A percentile compares a stretch with the other conserved stretches of the same genome.
Conservation (phyloP, 2,329 filamentous ascomycete genomes). For the Exophiala aquamarina region DNA sequence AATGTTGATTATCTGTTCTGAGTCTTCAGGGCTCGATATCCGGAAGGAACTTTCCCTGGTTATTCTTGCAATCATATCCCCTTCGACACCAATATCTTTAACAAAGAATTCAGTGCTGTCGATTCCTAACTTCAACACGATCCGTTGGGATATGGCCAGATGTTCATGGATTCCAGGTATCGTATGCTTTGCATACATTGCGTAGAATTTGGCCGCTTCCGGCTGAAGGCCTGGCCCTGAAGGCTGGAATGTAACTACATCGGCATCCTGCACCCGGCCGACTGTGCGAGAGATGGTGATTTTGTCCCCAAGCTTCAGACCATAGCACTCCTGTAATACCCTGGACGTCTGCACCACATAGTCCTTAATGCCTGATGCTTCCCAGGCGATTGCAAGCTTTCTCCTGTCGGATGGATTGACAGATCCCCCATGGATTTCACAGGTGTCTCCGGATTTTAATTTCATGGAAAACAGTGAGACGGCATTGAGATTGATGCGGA, state of each 20-base stretch:
- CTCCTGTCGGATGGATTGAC: conserved; percentile 2
- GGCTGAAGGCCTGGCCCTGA: conserved; percentile 16
- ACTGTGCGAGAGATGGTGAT: conserved; percentile 60
- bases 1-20: conserved; percentile 1
- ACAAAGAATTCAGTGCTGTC: conserved; percentile 34
- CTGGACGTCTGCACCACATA: conserved; percentile 72
- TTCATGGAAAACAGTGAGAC: conserved; percentile 57
- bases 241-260: conserved; percentile 56
- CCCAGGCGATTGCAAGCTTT: conserved; percentile 58
- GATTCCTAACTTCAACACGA: conserved; percentile 15
- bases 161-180: conserved; percentile 38
- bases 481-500: conserved; percentile 58
- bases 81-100: conserved; percentile 10
- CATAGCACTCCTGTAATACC: conserved; percentile 69
- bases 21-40: conserved; percentile 1
- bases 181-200: conserved; percentile 54
- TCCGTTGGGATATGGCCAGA: conserved; percentile 28
- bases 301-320: conserved; percentile 70
- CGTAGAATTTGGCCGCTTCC: conserved; percentile 46
- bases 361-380: conserved; percentile 60
- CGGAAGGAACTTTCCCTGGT: conserved; percentile 16
- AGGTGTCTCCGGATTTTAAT: conserved; percentile 59
- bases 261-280: conserved; percentile 53
- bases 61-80: conserved; percentile 17
- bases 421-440: conserved; percentile 43